phyloP scores from a whole-genome alignment of 345 rosid genomes.

The Citrus hindsii region DNA sequence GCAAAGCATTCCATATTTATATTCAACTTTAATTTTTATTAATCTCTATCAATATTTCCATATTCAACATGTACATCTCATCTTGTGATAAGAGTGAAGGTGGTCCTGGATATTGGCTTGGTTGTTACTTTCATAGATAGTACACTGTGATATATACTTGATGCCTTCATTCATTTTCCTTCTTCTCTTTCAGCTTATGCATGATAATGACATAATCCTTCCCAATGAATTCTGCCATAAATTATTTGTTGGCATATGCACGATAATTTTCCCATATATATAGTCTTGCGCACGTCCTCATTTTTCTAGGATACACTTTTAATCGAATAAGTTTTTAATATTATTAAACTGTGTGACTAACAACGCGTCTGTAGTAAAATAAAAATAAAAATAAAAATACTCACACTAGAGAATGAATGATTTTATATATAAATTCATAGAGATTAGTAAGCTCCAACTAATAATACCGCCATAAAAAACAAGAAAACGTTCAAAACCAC shows the following conservation, averaged over 20 bases:
- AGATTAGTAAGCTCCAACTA: too few species aligned
- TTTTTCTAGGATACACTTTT: too few species aligned
- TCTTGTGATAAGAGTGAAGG: conserved; percentile 1
- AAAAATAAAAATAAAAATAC: too few species aligned
- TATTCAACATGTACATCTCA: not conserved
- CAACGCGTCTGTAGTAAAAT: rapidly evolving
- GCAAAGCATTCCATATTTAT: not conserved
- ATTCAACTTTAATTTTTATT: not conserved
- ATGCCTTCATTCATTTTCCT: too few species aligned
- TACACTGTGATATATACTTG: not conserved
- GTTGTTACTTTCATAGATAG: not conserved
- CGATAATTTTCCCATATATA: too few species aligned
- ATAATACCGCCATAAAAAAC: not conserved
- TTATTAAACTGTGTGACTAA: rapidly evolving
- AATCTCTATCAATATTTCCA: not conserved
- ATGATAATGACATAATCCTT: too few species aligned
- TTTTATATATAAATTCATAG: too few species aligned
- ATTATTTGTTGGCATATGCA: too few species aligned
- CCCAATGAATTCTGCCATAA: too few species aligned
- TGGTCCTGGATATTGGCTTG: not conserved
- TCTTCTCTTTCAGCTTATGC: too few species aligned
- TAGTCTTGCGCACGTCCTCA: too few species aligned
- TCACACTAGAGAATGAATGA: too few species aligned
- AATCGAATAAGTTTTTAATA: rapidly evolving
- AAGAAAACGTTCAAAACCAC: not conserved